Percentiles rank a stretch among this genome's conserved stretches.
Evolutionary conservation across 1,284 basidiomycete genomes (phyloP).

Genomic region (Ganoderma multipileum): DNA sequence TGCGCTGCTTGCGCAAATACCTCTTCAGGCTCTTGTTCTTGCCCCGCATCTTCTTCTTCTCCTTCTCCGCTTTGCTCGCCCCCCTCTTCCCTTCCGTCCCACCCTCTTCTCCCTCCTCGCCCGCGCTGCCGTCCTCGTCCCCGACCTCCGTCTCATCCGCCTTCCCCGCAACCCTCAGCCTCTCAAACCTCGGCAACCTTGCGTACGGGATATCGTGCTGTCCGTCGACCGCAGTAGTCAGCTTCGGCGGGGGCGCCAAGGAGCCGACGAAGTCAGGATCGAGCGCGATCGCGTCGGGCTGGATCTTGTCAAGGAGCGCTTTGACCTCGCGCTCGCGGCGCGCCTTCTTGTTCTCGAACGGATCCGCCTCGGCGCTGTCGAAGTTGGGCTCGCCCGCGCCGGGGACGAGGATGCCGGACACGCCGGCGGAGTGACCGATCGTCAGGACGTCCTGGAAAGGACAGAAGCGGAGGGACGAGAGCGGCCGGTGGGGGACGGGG

Average conservation of each 20-base stretch:
- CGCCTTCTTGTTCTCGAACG: conserved; percentile 87
- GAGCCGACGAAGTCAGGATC: conserved; percentile 87
- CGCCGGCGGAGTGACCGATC: conserved; percentile 74
- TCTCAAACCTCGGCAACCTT: conserved; percentile 75
- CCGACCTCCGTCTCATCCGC: conserved; percentile 69
- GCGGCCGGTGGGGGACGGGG: conserved; percentile 72
- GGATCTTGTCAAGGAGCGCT: conserved; percentile 92
- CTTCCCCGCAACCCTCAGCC: conserved; percentile 74
- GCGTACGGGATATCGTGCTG: conserved; percentile 68
- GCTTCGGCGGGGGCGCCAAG: conserved; percentile 66
- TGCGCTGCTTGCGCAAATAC: conserved; percentile 86
- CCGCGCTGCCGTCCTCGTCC: conserved; percentile 39
- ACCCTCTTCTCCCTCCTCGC: conserved; percentile 46
- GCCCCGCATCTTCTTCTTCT: conserved; percentile 86
- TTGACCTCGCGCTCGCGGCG: conserved; percentile 93
- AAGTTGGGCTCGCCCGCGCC: conserved; percentile 96
- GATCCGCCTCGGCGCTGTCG: conserved; percentile 93
- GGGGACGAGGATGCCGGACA: conserved; percentile 89
- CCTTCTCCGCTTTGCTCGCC: conserved; percentile 55
- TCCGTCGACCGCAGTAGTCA: conserved; percentile 63
- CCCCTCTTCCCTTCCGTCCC: conserved; percentile 22
- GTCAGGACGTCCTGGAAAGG: conserved; percentile 95
- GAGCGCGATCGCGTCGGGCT: conserved; percentile 92
- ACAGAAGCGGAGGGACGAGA: conserved; percentile 79
- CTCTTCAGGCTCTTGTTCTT: conserved; percentile 86